These are phyloP conservation scores for Endotrypanum monterogeii DNA, from an alignment of 208 protist genomes.

Conservation along the genomic window DNA sequence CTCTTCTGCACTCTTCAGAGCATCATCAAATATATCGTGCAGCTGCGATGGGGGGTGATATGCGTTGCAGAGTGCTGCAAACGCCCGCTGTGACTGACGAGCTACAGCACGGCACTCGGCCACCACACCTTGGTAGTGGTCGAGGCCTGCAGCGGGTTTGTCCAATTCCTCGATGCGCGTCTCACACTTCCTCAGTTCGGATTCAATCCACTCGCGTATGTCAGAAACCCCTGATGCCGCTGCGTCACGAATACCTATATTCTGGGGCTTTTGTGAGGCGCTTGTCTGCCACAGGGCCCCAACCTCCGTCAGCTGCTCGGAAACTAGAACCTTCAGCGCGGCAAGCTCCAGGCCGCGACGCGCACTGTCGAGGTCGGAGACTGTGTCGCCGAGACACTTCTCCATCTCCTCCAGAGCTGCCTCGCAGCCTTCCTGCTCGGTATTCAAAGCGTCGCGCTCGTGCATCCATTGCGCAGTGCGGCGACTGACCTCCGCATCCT, in stretches of 20 bases:
- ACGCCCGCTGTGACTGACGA: not conserved
- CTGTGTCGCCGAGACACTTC: not conserved
- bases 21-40: slow-evolving; percentile 15
- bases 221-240: not conserved
- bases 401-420: not conserved
- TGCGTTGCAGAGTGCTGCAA: slow-evolving; percentile 5
- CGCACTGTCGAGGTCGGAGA: not conserved
- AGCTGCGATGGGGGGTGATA: slow-evolving; percentile 14
- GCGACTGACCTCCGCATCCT: slow-evolving; percentile 18
- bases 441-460: slow-evolving; percentile 33
- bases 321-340: slow-evolving; percentile 14
- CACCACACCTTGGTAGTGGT: not conserved
- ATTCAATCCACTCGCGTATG: slow-evolving; percentile 23
- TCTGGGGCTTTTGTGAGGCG: not conserved
- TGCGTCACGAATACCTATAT: not conserved
- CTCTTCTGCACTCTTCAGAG: slow-evolving; percentile 6
- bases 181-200: slow-evolving; percentile 10
- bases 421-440: slow-evolving; percentile 33
- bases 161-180: not conserved
- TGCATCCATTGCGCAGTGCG: slow-evolving; percentile 31
- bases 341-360: slow-evolving; percentile 7
- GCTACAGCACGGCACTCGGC: slow-evolving; percentile 10
- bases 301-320: slow-evolving; percentile 14
- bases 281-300: slow-evolving; percentile 3
- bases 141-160: not conserved